Percentiles rank a stretch among this genome's conserved stretches.
phyloP scores from a whole-genome alignment of 768 basidiomycete species.

The Filobasidium wieringae region DNA sequence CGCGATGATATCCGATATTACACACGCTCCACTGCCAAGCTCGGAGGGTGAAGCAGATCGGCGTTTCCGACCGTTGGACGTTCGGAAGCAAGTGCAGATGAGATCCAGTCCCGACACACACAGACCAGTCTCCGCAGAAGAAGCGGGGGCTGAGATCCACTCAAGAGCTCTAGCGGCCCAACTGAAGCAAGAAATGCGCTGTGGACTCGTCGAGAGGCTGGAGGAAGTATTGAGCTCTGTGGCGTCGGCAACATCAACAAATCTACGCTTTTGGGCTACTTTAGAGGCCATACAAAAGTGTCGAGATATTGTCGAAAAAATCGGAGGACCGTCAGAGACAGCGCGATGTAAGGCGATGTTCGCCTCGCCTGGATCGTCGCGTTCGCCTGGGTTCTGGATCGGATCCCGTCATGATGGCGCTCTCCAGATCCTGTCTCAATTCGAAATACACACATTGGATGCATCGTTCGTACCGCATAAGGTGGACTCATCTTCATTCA shows the following conservation, averaged over 20 bases:
- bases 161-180: conserved; percentile 62
- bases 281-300: conserved; percentile 61
- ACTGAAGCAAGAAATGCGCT: conserved; percentile 60
- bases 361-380: background rate
- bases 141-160: conserved; percentile 43
- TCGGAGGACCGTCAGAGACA: conserved; percentile 62
- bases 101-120: background rate
- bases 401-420: conserved; percentile 42
- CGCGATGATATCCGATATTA: conserved; percentile 69
- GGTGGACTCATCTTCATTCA: no score
- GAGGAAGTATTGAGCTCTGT: conserved; percentile 31
- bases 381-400: conserved; percentile 24
- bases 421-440: no score
- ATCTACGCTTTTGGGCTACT: conserved; percentile 68
- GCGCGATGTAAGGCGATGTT: conserved; percentile 53
- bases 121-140: conserved; percentile 5
- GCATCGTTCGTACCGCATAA: no score
- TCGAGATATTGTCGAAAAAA: conserved; percentile 63
- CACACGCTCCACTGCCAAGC: conserved; percentile 56
- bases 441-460: no score
- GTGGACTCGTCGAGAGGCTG: conserved; percentile 54
- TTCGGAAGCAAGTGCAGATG: conserved; percentile 1
- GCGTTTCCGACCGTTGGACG: conserved; percentile 49
- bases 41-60: conserved; percentile 50
- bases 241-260: background rate